A percentile compares a stretch with the other conserved stretches of the same genome.
phyloP scores from a whole-genome alignment of 257 asterid genomes.

The Solanum piurae region DNA sequence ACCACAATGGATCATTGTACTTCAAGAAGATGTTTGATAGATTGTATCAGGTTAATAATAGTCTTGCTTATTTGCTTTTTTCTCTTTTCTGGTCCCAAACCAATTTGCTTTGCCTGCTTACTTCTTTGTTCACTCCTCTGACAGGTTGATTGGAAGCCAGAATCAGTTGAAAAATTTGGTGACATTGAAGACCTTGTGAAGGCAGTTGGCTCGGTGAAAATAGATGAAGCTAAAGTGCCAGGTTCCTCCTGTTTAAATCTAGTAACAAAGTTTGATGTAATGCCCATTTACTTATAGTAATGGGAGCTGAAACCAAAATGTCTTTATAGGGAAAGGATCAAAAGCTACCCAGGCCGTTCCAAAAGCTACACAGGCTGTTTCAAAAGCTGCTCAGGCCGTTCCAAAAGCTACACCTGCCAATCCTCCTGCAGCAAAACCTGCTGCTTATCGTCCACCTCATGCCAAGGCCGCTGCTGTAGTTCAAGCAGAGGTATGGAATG shows the following conservation, averaged over 20 bases:
- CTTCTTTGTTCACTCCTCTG: conserved; percentile 1
- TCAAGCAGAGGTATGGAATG: conserved; percentile 71
- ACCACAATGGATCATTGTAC: conserved; percentile 66
- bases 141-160: conserved; percentile 96
- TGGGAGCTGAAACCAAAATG: conserved; percentile 1
- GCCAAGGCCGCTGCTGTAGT: conserved; percentile 82
- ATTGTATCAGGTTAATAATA: conserved; percentile 70
- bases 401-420: conserved; percentile 48
- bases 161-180: conserved; percentile 61
- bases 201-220: conserved; percentile 49
- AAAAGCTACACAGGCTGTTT: conserved; percentile 28
- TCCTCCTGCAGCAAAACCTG: conserved; percentile 57
- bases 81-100: neutral
- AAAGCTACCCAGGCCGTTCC: conserved; percentile 39
- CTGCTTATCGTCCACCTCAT: conserved; percentile 97
- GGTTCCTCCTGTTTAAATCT: conserved; percentile 28
- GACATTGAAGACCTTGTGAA: conserved; percentile 51
- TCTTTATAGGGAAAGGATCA: conserved; percentile 50
- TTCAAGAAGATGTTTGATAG: conserved; percentile 86
- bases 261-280: neutral
- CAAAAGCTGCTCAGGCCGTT: conserved; percentile 32
- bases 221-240: conserved; percentile 50
- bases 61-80: conserved; percentile 10
- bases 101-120: conserved; percentile 14
- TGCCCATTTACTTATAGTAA: neutral